Evolutionary conservation across 2,329 filamentous ascomycete species (phyloP).

Genomic region (Elsinoe batatas): DNA sequence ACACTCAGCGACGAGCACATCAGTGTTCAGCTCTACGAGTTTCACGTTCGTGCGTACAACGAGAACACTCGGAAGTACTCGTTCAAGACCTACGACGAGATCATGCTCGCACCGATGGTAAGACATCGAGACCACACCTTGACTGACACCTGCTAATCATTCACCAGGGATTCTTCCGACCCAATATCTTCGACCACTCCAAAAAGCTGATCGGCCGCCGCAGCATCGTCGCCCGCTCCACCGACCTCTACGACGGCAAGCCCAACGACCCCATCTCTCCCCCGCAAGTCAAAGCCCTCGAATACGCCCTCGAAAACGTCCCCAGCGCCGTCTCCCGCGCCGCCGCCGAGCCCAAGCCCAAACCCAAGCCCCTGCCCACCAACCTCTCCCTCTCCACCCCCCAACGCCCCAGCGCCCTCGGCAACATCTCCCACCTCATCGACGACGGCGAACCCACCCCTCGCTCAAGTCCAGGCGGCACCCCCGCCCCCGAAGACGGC

Average conservation of each 20-base stretch:
- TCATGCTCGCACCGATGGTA: constrained; percentile 79
- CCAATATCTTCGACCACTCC: constrained; percentile 73
- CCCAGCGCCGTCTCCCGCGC: constrained; percentile 29
- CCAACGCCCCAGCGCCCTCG: constrained; percentile 38
- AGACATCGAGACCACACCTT: constrained; percentile 16
- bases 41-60: constrained; percentile 79
- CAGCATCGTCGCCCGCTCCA: constrained; percentile 74
- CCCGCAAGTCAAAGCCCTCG: constrained; percentile 63
- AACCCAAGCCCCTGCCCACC: constrained; percentile 42
- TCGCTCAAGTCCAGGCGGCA: constrained; percentile 74
- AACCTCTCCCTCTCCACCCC: constrained; percentile 18
- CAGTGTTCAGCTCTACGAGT: constrained; percentile 77
- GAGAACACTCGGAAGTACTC: constrained; percentile 86
- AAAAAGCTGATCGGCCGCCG: constrained; percentile 70
- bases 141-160: neutral
- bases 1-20: constrained; percentile 86
- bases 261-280: constrained; percentile 83
- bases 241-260: constrained; percentile 86
- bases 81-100: constrained; percentile 96
- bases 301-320: constrained; percentile 37
- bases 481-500: constrained; percentile 69
- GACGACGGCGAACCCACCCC: constrained; percentile 65
- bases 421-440: constrained; percentile 56
- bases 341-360: constrained; percentile 45
- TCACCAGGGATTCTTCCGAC: constrained; percentile 69